These are phyloP conservation scores for Periconia sp. DNA, from an alignment of 2,329 filamentous ascomycete genomes.

Conservation along the genomic window DNA sequence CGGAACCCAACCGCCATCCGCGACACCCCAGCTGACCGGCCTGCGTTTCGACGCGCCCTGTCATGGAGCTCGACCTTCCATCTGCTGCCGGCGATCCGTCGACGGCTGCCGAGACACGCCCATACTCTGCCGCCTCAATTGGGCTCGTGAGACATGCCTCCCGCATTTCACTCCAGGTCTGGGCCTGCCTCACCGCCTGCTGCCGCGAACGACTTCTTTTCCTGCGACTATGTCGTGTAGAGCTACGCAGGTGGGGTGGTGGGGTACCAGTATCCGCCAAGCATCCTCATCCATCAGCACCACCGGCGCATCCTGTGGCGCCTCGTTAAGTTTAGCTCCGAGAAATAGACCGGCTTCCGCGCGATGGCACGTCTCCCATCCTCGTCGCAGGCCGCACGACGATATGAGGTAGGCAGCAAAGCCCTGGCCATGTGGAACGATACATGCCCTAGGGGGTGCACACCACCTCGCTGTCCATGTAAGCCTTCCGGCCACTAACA, in stretches of 20 bases:
- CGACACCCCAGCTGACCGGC: conserved; percentile 37
- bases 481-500: too few species aligned
- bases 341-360: conserved; percentile 2
- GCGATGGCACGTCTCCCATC: conserved; percentile 12
- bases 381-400: conserved; percentile 25
- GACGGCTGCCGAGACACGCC: conserved; percentile 4
- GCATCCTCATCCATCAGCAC: conserved; percentile 5
- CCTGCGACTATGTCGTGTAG: conserved; percentile 5
- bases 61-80: conserved; percentile 19
- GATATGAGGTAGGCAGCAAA: conserved; percentile 17
- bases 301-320: conserved; percentile 20
- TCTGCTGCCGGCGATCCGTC: neutral
- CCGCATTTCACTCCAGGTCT: conserved; percentile 5
- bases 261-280: conserved; percentile 19
- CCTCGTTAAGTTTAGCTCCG: conserved; percentile 18
- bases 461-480: too few species aligned
- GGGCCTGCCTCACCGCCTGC: conserved; percentile 4
- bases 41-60: conserved; percentile 24
- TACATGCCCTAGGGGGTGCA: too few species aligned
- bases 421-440: conserved; percentile 21
- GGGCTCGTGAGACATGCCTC: conserved; percentile 8
- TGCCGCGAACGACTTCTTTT: conserved; percentile 10
- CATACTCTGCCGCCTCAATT: conserved; percentile 15
- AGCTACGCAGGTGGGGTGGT: conserved; percentile 28
- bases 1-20: conserved; percentile 24